Evolutionary conservation across 345 rosid genomes (phyloP).

Genomic region (Linum lewisii): DNA sequence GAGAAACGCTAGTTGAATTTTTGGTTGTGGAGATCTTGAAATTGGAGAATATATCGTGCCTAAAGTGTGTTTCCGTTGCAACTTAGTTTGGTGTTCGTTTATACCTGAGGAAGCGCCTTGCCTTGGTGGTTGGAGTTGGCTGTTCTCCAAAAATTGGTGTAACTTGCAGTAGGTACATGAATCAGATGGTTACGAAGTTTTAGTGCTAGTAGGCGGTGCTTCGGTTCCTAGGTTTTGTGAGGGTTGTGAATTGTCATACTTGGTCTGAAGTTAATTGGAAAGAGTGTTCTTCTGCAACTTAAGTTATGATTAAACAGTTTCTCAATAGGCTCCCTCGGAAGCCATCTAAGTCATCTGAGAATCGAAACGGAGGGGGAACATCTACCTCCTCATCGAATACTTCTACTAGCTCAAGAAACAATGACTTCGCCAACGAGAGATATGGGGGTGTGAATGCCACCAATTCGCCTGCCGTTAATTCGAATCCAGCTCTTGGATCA

Average conservation of each 20-base stretch:
- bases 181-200: not conserved
- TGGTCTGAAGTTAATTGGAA: not conserved
- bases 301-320: constrained; percentile 3
- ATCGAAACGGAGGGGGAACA: constrained; percentile 1
- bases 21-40: not conserved
- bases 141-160: not conserved
- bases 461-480: not conserved
- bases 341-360: constrained; percentile 3
- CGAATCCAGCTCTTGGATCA: not conserved
- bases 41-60: not conserved
- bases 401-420: not conserved
- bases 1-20: not conserved
- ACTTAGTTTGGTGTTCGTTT: not conserved
- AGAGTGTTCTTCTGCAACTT: not conserved
- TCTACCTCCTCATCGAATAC: not conserved
- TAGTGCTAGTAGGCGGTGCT: not conserved
- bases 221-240: not conserved
- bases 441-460: not conserved
- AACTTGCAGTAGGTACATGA: not conserved
- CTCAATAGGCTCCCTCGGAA: constrained; percentile 7
- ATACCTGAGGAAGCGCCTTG: constrained; percentile 1
- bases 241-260: too few relatives aligned
- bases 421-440: not conserved
- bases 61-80: not conserved
- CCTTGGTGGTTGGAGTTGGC: not conserved